These are phyloP conservation scores for Thalassiosira exigua DNA, from an alignment of 352 stramenopile genomes.

Conservation along the genomic window DNA sequence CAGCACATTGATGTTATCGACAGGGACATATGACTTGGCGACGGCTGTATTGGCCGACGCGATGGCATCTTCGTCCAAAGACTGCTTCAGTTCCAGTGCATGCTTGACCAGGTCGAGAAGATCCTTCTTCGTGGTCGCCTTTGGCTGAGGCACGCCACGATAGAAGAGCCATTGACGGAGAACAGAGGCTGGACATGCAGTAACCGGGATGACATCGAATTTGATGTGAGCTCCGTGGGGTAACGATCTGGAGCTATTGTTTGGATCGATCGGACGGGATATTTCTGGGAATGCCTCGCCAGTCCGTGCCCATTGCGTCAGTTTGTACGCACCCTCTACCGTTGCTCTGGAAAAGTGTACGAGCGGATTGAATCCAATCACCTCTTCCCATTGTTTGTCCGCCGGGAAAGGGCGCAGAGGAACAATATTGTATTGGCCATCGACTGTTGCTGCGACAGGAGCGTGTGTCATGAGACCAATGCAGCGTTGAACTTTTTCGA, in stretches of 20 bases:
- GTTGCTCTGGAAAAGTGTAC: neutral
- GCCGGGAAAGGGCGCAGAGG: conserved; percentile 1
- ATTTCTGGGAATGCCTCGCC: neutral
- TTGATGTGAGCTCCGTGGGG: conserved; percentile 10
- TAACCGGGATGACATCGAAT: conserved; percentile 7
- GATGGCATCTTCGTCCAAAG: conserved; percentile 13
- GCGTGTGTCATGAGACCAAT: conserved; percentile 14
- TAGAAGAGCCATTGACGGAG: conserved; percentile 19
- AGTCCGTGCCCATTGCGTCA: conserved; percentile 7
- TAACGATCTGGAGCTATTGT: neutral
- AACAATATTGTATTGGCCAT: conserved; percentile 5
- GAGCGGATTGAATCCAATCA: conserved; percentile 18
- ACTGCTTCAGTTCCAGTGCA: conserved; percentile 8
- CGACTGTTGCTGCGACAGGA: neutral
- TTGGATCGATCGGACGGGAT: neutral
- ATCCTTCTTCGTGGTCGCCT: conserved; percentile 1
- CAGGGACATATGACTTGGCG: conserved; percentile 15
- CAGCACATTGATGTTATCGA: conserved; percentile 14
- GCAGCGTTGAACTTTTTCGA: neutral
- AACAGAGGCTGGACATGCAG: neutral
- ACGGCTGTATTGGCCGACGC: neutral
- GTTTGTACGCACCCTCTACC: neutral
- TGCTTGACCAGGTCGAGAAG: conserved; percentile 9
- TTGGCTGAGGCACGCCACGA: conserved; percentile 23
- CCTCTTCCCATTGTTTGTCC: conserved; percentile 2